These are phyloP conservation scores for Inga oerstediana DNA, from an alignment of 306 rosid species.

Conservation along the genomic window DNA sequence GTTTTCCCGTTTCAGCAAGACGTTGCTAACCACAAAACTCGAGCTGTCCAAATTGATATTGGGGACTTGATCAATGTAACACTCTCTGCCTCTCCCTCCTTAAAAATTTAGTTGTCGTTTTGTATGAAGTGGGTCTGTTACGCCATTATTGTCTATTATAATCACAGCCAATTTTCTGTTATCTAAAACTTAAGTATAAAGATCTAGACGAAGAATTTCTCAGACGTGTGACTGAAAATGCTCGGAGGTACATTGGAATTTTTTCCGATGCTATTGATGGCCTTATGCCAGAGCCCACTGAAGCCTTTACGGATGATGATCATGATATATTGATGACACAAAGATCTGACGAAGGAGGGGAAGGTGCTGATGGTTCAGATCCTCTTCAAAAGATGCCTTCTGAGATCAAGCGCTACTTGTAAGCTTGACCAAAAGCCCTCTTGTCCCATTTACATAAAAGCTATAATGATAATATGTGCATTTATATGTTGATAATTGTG, in stretches of 20 bases:
- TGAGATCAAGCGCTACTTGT: slow-evolving; percentile 84
- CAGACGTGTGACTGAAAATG: slow-evolving; percentile 81
- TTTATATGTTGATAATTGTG: neutral
- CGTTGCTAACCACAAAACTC: slow-evolving; percentile 79
- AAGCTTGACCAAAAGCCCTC: slow-evolving; percentile 31
- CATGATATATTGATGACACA: slow-evolving; percentile 97
- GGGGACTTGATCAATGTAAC: slow-evolving; percentile 74
- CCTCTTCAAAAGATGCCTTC: slow-evolving; percentile 61
- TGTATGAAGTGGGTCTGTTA: neutral
- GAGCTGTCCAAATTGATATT: slow-evolving; percentile 77
- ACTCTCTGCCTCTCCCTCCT: neutral
- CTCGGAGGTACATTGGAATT: slow-evolving; percentile 48
- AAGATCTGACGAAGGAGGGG: slow-evolving; percentile 85
- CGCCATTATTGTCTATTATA: neutral
- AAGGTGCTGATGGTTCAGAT: slow-evolving; percentile 69
- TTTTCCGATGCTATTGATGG: slow-evolving; percentile 11
- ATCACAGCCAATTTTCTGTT: neutral
- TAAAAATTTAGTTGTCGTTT: neutral
- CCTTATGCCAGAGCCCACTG: slow-evolving; percentile 43
- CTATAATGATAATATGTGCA: neutral
- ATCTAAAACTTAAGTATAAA: slow-evolving; percentile 55
- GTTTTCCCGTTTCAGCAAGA: slow-evolving; percentile 66
- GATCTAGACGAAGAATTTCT: slow-evolving; percentile 84
- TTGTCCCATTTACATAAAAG: neutral
- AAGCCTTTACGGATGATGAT: slow-evolving; percentile 86